Conservation (phyloP, 805 yeast genomes). For the Cyberlindnera maclurae region DNA sequence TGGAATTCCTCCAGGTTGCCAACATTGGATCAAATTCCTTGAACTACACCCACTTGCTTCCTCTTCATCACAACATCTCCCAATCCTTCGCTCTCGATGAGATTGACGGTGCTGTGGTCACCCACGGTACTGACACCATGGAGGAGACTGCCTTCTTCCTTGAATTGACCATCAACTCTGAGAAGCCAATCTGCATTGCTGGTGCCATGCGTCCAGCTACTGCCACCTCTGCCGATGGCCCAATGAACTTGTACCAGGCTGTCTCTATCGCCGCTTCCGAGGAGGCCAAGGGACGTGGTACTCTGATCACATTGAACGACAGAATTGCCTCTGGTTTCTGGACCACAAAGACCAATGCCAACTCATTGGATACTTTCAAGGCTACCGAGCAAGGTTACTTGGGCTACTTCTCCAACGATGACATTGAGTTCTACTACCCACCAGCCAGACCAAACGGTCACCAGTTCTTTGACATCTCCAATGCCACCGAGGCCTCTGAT, state of each 20-base stretch:
- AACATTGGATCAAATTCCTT: conserved; percentile 57
- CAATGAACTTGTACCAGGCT: conserved; percentile 66
- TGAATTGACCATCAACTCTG: conserved; percentile 37
- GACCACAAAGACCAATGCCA: conserved; percentile 61
- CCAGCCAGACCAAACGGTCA: conserved; percentile 40
- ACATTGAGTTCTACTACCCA: conserved; percentile 55
- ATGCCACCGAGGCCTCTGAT: conserved; percentile 16
- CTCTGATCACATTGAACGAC: conserved; percentile 57
- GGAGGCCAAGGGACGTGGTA: conserved; percentile 50
- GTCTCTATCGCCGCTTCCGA: conserved; percentile 50
- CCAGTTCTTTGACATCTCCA: conserved; percentile 27
- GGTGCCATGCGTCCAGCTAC: conserved; percentile 74
- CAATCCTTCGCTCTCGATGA: conserved; percentile 37
- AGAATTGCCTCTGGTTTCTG: conserved; percentile 62
- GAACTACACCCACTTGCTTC: conserved; percentile 36
- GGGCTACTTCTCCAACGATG: conserved; percentile 61
- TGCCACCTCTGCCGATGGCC: conserved; percentile 64
- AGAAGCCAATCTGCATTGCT: conserved; percentile 28
- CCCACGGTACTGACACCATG: conserved; percentile 68
- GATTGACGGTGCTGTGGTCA: conserved; percentile 55
- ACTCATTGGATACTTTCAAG: conserved; percentile 60
- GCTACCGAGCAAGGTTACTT: conserved; percentile 60
- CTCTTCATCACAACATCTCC: conserved; percentile 39
- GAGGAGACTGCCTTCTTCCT: conserved; percentile 63
- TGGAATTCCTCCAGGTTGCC: conserved; percentile 32